phyloP scores from a whole-genome alignment of 306 rosid genomes.

The Medicago ruthenica region DNA sequence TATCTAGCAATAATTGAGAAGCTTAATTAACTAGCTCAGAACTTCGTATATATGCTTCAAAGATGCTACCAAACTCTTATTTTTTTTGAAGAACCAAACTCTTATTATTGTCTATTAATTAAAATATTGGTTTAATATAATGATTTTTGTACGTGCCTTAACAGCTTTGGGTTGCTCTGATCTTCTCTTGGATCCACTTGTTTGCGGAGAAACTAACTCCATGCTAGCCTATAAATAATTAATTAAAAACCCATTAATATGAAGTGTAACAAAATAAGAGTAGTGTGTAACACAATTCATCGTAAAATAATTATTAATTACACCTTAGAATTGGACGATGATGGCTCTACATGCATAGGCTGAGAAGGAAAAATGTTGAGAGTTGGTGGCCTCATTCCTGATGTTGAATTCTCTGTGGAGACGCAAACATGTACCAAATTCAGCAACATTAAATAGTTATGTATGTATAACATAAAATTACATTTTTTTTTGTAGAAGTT shows the following conservation, averaged over 20 bases:
- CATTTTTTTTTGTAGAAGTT: background rate
- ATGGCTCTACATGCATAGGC: conserved; percentile 89
- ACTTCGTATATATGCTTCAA: conserved; percentile 19
- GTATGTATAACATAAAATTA: background rate
- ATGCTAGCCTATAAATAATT: conserved; percentile 46
- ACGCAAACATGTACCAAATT: conserved; percentile 42
- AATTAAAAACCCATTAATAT: conserved; percentile 1
- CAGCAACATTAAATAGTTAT: conserved; percentile 28
- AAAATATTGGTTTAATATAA: conserved; percentile 3
- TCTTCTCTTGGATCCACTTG: conserved; percentile 68
- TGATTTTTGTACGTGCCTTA: conserved; percentile 52
- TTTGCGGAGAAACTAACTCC: conserved; percentile 60
- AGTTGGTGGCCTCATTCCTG: conserved; percentile 92
- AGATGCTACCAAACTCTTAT: conserved; percentile 44
- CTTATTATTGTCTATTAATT: conserved; percentile 10
- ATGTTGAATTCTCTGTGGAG: conserved; percentile 55
- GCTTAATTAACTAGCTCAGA: background rate
- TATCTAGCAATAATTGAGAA: conserved; percentile 10
- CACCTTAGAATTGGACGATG: conserved; percentile 73
- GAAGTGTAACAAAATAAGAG: conserved; percentile 15
- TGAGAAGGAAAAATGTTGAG: conserved; percentile 96
- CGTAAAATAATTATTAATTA: background rate
- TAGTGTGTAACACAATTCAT: background rate
- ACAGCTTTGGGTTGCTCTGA: conserved; percentile 62
- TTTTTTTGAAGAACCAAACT: conserved; percentile 34